Percentiles rank a stretch among this genome's conserved stretches.
Conservation (phyloP, 2,329 filamentous ascomycete genomes). For the Akanthomyces muscarius region DNA sequence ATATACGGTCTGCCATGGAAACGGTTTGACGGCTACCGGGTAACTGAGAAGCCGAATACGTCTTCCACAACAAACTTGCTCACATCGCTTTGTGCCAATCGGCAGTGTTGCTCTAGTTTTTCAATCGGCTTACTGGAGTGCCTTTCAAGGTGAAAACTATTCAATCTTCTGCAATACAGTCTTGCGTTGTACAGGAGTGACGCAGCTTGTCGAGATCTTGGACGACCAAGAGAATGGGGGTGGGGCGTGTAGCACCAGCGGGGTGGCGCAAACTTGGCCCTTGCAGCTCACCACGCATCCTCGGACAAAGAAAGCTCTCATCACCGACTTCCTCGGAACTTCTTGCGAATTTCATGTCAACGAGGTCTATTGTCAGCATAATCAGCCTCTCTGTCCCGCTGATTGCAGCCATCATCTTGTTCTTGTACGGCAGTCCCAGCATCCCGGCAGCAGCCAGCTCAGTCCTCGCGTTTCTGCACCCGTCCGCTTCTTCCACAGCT, state of each 20-base stretch:
- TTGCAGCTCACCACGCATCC: background rate
- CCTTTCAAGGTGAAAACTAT: no score
- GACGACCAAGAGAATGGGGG: background rate
- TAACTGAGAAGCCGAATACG: no score
- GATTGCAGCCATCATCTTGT: background rate
- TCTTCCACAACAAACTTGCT: no score
- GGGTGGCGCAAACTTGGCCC: background rate
- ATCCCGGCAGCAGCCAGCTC: background rate
- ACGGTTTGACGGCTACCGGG: background rate
- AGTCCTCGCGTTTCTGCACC: background rate
- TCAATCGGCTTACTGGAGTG: no score
- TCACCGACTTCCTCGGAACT: no score
- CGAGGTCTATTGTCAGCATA: background rate
- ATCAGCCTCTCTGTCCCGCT: background rate
- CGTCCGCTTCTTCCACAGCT: background rate
- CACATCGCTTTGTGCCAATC: no score
- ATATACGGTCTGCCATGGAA: background rate
- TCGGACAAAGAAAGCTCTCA: background rate
- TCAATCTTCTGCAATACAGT: no score
- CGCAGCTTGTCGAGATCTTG: background rate
- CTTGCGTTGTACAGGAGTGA: background rate
- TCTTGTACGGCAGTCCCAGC: background rate
- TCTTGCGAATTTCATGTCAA: background rate
- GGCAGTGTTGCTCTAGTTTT: background rate
- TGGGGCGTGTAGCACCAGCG: background rate